phyloP scores from a whole-genome alignment of 441 rosid species.

The Flueggea neowawraea region DNA sequence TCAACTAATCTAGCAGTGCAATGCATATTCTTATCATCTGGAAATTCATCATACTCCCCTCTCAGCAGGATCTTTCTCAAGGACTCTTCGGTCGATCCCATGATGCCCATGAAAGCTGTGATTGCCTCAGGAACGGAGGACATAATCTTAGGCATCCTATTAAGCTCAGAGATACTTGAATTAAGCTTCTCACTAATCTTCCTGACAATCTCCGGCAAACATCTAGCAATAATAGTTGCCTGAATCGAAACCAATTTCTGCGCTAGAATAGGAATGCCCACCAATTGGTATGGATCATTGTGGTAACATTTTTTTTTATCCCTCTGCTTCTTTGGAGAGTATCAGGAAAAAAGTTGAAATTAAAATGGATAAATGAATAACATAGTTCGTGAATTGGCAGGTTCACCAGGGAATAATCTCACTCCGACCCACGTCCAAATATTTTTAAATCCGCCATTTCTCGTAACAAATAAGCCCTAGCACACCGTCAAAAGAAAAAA shows the following conservation, averaged over 20 bases:
- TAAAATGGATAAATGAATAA: constrained; percentile 12
- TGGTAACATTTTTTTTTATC: constrained; percentile 1
- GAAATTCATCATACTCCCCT: constrained; percentile 16
- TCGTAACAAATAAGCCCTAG: too few relatives aligned
- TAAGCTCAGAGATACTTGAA: constrained; percentile 8
- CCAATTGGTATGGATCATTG: too few relatives aligned
- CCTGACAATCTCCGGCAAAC: constrained; percentile 24
- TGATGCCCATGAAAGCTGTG: constrained; percentile 24
- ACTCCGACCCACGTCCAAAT: too few relatives aligned
- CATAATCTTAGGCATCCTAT: constrained; percentile 25
- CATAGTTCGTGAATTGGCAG: constrained; percentile 45
- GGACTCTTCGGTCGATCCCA: constrained; percentile 23
- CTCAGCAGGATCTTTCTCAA: constrained; percentile 18
- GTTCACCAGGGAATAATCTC: constrained; percentile 86
- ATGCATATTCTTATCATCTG: constrained; percentile 10
- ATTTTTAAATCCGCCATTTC: too few relatives aligned
- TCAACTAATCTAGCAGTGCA: constrained; percentile 18
- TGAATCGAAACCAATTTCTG: constrained; percentile 32
- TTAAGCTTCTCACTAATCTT: constrained; percentile 30
- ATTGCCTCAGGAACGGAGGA: constrained; percentile 25
- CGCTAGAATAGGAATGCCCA: constrained; percentile 36
- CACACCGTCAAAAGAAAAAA: too few relatives aligned
- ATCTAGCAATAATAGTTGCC: constrained; percentile 16
- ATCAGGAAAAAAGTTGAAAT: constrained; percentile 8
- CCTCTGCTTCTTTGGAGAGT: not conserved